Conservation (phyloP, 2,329 filamentous ascomycete genomes). For the Sclerotinia spermophila region DNA sequence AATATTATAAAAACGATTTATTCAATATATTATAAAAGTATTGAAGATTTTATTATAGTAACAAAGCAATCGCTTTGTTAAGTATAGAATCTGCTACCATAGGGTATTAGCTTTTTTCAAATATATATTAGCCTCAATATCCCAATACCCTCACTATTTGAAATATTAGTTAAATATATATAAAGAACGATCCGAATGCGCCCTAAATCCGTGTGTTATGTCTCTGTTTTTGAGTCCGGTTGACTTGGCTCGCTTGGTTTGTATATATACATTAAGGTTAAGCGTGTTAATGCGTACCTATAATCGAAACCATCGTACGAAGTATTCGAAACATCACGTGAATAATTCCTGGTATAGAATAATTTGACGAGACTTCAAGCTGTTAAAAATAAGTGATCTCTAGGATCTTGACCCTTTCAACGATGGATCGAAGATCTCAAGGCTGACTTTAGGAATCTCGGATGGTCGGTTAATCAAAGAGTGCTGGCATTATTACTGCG, state of each 20-base stretch:
- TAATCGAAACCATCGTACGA: neutral
- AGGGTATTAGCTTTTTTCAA: too few relatives aligned
- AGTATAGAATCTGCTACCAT: too few relatives aligned
- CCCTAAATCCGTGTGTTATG: neutral
- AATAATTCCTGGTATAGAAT: neutral
- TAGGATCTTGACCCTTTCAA: neutral
- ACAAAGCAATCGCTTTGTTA: too few relatives aligned
- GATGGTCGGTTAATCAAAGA: neutral
- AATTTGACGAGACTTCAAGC: neutral
- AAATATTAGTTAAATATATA: too few relatives aligned
- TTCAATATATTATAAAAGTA: too few relatives aligned
- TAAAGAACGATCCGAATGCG: neutral
- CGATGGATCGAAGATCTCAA: neutral
- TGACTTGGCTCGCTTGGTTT: too few relatives aligned
- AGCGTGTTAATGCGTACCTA: neutral
- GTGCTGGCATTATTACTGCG: neutral
- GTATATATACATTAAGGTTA: neutral
- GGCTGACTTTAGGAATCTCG: neutral
- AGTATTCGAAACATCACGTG: neutral
- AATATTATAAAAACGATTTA: too few relatives aligned
- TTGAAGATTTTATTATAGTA: too few relatives aligned
- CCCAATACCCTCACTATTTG: too few relatives aligned
- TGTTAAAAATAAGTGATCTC: neutral
- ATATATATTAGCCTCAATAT: too few relatives aligned
- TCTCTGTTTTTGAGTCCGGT: neutral